Conservation (phyloP, 202 grass and related monocot genomes). For the Setaria viridis region DNA sequence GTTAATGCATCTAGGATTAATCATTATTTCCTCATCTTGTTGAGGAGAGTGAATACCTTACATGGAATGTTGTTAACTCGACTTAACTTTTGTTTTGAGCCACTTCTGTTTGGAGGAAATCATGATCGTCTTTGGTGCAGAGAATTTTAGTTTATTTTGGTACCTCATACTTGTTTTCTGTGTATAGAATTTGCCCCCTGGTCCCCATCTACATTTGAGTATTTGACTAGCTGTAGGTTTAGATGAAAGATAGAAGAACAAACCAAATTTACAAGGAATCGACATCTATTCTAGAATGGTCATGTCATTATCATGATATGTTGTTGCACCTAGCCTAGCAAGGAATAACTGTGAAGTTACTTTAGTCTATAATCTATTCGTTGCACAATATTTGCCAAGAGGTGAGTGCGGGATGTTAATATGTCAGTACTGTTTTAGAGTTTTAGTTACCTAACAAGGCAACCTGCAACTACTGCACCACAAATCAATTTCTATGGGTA, state of each 20-base stretch:
- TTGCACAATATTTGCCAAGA: constrained; percentile 3
- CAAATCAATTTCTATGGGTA: neutral
- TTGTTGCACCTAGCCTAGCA: neutral
- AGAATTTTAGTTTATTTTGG: constrained; percentile 5
- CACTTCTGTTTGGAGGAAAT: neutral
- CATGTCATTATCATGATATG: neutral
- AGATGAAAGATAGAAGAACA: neutral
- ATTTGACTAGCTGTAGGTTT: neutral
- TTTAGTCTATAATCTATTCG: constrained; percentile 1
- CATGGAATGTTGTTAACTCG: neutral
- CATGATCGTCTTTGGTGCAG: neutral
- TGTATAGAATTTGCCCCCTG: neutral
- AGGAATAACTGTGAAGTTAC: neutral
- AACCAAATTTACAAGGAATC: neutral
- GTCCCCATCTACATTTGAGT: neutral
- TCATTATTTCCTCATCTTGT: neutral
- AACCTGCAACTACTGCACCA: neutral
- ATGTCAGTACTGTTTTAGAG: no score
- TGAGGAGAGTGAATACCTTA: constrained; percentile 4
- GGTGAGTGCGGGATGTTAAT: neutral
- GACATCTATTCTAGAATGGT: neutral
- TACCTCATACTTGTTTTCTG: neutral
- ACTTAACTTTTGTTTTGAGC: constrained; percentile 11
- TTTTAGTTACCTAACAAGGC: neutral
- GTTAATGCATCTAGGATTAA: neutral